Percentiles rank a stretch among this genome's conserved stretches.
phyloP scores from a whole-genome alignment of 306 rosid species.

The Vigna trinervia region DNA sequence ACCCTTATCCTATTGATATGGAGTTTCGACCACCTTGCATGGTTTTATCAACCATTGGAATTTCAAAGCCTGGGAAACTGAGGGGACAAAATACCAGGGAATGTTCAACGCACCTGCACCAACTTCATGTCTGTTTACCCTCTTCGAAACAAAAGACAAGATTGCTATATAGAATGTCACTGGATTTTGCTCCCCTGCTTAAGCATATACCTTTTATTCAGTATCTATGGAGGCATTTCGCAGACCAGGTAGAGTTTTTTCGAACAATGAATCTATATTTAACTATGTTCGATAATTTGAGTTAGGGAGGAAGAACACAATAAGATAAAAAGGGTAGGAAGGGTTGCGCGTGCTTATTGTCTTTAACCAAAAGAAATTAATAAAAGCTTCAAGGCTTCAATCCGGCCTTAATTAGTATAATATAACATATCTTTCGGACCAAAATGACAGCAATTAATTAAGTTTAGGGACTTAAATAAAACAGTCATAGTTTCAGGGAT shows the following conservation, averaged over 20 bases:
- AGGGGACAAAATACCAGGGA: constrained; percentile 79
- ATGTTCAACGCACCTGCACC: constrained; percentile 88
- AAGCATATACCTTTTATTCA: constrained; percentile 85
- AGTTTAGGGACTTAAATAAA: background rate
- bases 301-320: background rate
- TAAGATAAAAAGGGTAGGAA: background rate
- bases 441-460: background rate
- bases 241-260: constrained; percentile 71
- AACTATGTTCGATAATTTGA: background rate
- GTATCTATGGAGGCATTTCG: constrained; percentile 83
- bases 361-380: background rate
- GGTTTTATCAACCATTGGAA: constrained; percentile 94
- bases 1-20: constrained; percentile 97
- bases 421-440: background rate
- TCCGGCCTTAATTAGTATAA: too few relatives aligned
- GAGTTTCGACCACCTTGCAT: constrained; percentile 96
- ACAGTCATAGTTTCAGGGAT: background rate
- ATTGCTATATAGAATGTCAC: constrained; percentile 88
- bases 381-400: too few relatives aligned
- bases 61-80: constrained; percentile 91
- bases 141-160: constrained; percentile 84
- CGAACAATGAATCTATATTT: background rate
- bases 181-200: constrained; percentile 86
- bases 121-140: constrained; percentile 93
- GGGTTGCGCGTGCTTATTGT: background rate